Evolutionary conservation across 2,329 filamentous ascomycete species (phyloP), one percentile per base, ranked within the genome.

Genomic region (Fusarium incarnatum): DNA sequence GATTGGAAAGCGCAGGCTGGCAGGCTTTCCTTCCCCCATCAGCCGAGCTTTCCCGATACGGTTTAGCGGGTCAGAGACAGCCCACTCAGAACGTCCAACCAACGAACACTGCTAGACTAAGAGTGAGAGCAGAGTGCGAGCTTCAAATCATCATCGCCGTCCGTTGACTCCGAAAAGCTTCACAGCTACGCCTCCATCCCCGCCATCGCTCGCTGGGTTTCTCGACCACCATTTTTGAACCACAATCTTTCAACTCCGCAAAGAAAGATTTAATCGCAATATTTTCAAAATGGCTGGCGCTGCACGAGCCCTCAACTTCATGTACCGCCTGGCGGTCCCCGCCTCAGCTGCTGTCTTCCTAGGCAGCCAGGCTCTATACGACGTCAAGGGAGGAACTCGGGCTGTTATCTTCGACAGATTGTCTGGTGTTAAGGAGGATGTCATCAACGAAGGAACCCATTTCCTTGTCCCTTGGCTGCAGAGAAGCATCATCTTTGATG

Each of bases 371-470:
- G 93, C 94, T 63, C 89, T 99, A 69, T 99, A 98, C 90, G 96
- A 99, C 82, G 96, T 99, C 79, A 94, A 94, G 81, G 96, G 96
- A 79, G 96, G 96, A 76, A 92, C 91, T 70, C 90, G 96, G 78
- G 96, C 96, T 67, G 94, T 99, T 83, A 99, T 99, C 85, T 99
- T 99, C 86, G 97, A 99, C 86, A 88, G 96, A 71, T 73, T 98
- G 74, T 88, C 90, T 53, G 96, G 96, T 84, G 96, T 99, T 72
- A 95, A 97, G 86, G 95, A 99, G 74, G 84, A 88, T 52, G 96
- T 99, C 60, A 85, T 96, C 77, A 97, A 94, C 81, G 96, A 99
- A 84, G 96, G 96, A 78, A 99, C 96, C 59, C 96, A 99, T 82
- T 97, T 99, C 82, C 85, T 99, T 58, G 83, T 99, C 40, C 96